Conservation (phyloP, 768 basidiomycete species). For the Hericium coralloides region DNA sequence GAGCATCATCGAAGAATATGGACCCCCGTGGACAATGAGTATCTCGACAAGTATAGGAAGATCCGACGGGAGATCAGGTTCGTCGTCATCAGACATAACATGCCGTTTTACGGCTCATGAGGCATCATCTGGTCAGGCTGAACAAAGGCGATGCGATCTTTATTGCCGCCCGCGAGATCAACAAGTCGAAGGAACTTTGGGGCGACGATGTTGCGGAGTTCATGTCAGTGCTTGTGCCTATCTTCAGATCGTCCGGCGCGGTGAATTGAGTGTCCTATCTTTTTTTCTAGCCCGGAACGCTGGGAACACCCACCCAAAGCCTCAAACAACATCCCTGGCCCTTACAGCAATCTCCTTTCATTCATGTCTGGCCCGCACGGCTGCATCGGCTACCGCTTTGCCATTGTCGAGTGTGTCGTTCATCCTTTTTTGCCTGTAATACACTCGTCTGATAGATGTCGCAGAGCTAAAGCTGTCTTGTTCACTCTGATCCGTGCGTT, state of each 20-base stretch:
- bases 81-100: background rate
- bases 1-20: background rate
- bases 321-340: constrained; percentile 3
- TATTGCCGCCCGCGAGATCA: constrained; percentile 6
- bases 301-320: constrained; percentile 11
- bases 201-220: constrained; percentile 17
- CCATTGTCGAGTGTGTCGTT: constrained; percentile 8
- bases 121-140: background rate
- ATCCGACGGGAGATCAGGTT: constrained; percentile 10
- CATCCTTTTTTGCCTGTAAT: background rate
- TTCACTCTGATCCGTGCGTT: constrained; percentile 18
- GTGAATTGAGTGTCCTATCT: background rate
- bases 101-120: background rate
- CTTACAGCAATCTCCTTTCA: constrained; percentile 9
- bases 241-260: background rate
- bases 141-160: constrained; percentile 5
- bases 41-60: constrained; percentile 11
- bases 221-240: constrained; percentile 13
- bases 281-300: constrained; percentile 11
- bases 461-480: constrained; percentile 17
- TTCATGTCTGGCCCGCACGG: constrained; percentile 11
- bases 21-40: constrained; percentile 9
- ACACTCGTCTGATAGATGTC: background rate
- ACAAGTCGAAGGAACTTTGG: constrained; percentile 11
- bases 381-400: constrained; percentile 15